Evolutionary conservation across 1,139 yeast species (phyloP), one percentile per base, ranked within the genome.

Genomic region (Yamadazyma oceani): DNA sequence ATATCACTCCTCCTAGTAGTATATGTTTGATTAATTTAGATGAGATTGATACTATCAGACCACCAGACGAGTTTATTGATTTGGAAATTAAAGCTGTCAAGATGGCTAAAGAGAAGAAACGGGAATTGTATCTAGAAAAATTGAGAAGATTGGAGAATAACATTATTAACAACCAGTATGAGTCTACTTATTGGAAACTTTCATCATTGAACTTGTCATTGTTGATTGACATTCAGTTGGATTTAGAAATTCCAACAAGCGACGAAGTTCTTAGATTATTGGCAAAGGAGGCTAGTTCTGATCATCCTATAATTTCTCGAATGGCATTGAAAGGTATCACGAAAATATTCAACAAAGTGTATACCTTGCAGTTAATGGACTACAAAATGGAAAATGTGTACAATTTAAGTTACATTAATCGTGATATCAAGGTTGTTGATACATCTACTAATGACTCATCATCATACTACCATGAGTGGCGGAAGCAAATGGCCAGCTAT

Each of bases 251-350:
- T 22, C 66, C 70, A 2, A 60, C 76, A 1, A 54, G 64, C 4
- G 65, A 66, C 1, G 69, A 69, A 1, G 67, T 76, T 0, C 54
- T 85, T 13, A 60, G 60, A 22, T 54, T 75, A 7, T 65, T 89
- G 33, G 67, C 78, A 11, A 63, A 68, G 11, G 76, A 76, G 31
- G 75, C 87, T 0, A 62, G 77, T n/a, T 73, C 77, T 16, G 80
- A 79, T 26, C 96, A 89, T 57, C 97, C 97, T 0, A 65, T 75
- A 3, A 67, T 87, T 31, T 73, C 90, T 1, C 73, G 81, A 39
- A 61, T 78, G 32, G 83, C 87, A 10, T 64, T 84, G 41, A 80
- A 78, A 41, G 86, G 90, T 10, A 57, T 85, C 15, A 67, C 84
- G 2, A 71, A 77, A 26, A 52, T 85, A 13, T 57, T 83, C 25